Evolutionary conservation across 805 yeast species (phyloP), one percentile per base, ranked within the genome.

Genomic region (Danielia oregonensis): DNA sequence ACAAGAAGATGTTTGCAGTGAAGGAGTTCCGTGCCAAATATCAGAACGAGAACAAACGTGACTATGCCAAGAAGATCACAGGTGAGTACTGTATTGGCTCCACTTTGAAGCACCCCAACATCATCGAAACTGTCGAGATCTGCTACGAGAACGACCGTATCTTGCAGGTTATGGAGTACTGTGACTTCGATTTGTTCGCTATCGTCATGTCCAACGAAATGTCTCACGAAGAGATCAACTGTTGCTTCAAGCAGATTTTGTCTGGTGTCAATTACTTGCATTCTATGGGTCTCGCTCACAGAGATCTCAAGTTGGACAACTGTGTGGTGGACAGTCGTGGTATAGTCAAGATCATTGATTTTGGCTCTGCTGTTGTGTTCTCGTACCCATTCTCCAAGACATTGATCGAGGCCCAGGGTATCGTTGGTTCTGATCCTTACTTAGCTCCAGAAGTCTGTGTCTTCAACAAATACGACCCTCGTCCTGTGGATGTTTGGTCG

Each of bases 401-500:
- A 4, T 61, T 82, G 42, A 78, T 84, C 36, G 88, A 84, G 53
- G 79, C 94, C 2, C 79, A 79, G 32, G 95, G 95, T 4, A 82
- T 86, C 35, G 94, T 86, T 28, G 95, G 95, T 2, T 80, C 89
- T 10, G 95, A 86, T 62, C 89, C 97, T 19, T 83, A 84, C 58
- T 65, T 88, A 57, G 94, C 96, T 1, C 97, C 97, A 1, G 97
- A 88, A 57, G 95, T 86, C 6, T 76, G 89, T 43, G 84, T 86
- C 7, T 82, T 85, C 55, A 69, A 78, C 46, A 81, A 82, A 42
- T 88, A 88, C 53, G 94, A 86, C 55, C 96, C 96, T 11, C 73
- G 95, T 44, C 95, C 96, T 1, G 95, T 88, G 5, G 97, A 88
- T 63, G 77, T 88, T 29, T 88, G 97, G 97, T 85, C 95, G 5